Percentiles rank a stretch among this genome's conserved stretches.
Evolutionary conservation across 768 basidiomycete genomes (phyloP).

Genomic region (Rhizopogon roseolus): DNA sequence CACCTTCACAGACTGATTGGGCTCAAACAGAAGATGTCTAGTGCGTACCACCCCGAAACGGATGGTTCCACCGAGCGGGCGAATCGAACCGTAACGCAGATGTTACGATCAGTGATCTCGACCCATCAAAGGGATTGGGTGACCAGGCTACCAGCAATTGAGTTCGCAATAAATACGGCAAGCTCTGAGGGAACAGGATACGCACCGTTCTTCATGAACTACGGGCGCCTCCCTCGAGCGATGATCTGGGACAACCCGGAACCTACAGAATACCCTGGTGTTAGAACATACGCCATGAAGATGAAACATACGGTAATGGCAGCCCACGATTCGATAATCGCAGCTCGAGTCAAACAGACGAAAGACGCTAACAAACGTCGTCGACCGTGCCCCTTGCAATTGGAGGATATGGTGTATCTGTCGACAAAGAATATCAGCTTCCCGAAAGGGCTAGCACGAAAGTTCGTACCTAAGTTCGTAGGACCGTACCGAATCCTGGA

Average conservation of each 20-base stretch:
- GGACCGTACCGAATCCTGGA: too few species aligned
- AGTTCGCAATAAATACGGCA: slow-evolving; percentile 19
- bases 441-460: slow-evolving; percentile 21
- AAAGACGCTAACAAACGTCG: slow-evolving; percentile 18
- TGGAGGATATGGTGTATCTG: slow-evolving; percentile 27
- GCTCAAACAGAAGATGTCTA: slow-evolving; percentile 17
- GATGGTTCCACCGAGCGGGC: slow-evolving; percentile 26
- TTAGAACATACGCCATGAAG: slow-evolving; percentile 13
- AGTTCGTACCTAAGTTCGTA: slow-evolving; percentile 31
- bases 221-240: background rate
- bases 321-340: slow-evolving; percentile 21
- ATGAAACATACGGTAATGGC: slow-evolving; percentile 5
- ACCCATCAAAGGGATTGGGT: slow-evolving; percentile 16
- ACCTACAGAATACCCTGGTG: slow-evolving; percentile 14
- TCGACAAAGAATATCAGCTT: slow-evolving; percentile 30
- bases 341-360: slow-evolving; percentile 18
- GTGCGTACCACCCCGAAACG: slow-evolving; percentile 26
- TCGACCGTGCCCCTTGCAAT: slow-evolving; percentile 4
- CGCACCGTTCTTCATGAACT: slow-evolving; percentile 12
- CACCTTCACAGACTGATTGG: slow-evolving; percentile 22
- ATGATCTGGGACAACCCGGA: slow-evolving; percentile 15
- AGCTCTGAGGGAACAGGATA: slow-evolving; percentile 15
- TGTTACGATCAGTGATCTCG: background rate
- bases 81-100: slow-evolving; percentile 7
- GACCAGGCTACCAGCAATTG: background rate